Percentiles rank a stretch among this genome's conserved stretches.
These are phyloP conservation scores for Naematelia encephala DNA, from an alignment of 768 basidiomycete species.

Conservation along the genomic window DNA sequence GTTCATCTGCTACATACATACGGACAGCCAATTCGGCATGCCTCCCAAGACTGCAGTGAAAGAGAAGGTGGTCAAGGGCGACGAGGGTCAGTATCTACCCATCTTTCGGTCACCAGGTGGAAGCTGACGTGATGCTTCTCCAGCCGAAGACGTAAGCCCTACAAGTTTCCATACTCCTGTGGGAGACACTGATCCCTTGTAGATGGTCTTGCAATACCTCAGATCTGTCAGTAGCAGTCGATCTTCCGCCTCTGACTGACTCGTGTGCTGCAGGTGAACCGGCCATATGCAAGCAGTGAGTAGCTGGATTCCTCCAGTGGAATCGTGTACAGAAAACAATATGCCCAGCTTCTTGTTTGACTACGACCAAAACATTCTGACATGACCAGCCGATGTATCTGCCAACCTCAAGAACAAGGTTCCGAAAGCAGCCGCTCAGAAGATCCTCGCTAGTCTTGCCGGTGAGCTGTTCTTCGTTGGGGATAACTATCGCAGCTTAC, in stretches of 20 bases:
- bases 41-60: constrained; percentile 42
- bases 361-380: no score
- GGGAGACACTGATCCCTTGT: no score
- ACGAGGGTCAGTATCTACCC: constrained; percentile 40
- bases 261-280: constrained; percentile 74
- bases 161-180: no score
- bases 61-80: constrained; percentile 47
- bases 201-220: constrained; percentile 68
- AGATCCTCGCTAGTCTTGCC: constrained; percentile 72
- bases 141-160: constrained; percentile 18
- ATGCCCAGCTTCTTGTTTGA: no score
- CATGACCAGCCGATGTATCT: constrained; percentile 66
- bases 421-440: constrained; percentile 77
- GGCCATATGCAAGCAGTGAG: constrained; percentile 74
- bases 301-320: no score
- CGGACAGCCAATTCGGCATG: constrained; percentile 21
- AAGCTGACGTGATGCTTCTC: constrained; percentile 27
- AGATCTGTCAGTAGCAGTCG: constrained; percentile 58
- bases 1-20: background rate
- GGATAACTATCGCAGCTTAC: background rate
- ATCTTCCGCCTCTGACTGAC: constrained; percentile 3
- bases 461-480: constrained; percentile 26
- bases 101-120: background rate
- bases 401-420: constrained; percentile 88
- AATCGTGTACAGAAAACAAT: no score